These are phyloP conservation scores for Phytopythium cucurbitacearum DNA, from an alignment of 352 stramenopile genomes.

Conservation along the genomic window DNA sequence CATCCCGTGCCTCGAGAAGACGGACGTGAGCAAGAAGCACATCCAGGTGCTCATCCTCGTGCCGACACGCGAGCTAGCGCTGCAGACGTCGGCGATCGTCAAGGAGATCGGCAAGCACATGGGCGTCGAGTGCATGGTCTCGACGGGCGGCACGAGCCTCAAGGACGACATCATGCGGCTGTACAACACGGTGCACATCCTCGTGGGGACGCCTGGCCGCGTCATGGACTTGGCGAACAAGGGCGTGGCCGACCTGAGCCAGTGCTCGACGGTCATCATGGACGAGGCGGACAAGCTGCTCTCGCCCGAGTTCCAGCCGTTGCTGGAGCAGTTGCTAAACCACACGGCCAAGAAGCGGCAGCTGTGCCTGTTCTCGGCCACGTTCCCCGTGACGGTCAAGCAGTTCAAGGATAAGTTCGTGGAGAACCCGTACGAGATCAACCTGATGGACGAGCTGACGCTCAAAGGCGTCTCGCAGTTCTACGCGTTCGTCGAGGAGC, in stretches of 20 bases:
- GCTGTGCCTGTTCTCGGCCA: slow-evolving; percentile 99
- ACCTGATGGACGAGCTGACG: slow-evolving; percentile 99
- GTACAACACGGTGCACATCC: slow-evolving; percentile 99
- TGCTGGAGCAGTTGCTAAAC: slow-evolving; percentile 98
- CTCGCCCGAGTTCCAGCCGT: slow-evolving; percentile 96
- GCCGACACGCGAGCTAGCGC: slow-evolving; percentile 97
- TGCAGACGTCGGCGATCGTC: slow-evolving; percentile 98
- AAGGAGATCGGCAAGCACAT: slow-evolving; percentile 99
- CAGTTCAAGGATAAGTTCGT: slow-evolving; percentile 98
- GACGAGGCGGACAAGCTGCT: slow-evolving; percentile 99
- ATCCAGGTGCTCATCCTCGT: slow-evolving; percentile 99
- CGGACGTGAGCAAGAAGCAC: slow-evolving; percentile 94
- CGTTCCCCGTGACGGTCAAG: slow-evolving; percentile 99
- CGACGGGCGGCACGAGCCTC: slow-evolving; percentile 96
- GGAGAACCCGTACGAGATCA: slow-evolving; percentile 98
- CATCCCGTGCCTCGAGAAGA: slow-evolving; percentile 99
- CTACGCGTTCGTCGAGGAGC: slow-evolving; percentile 99
- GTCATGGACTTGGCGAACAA: slow-evolving; percentile 99
- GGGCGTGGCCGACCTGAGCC: slow-evolving; percentile 95
- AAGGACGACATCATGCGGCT: slow-evolving; percentile 99
- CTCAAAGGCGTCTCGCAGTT: slow-evolving; percentile 99
- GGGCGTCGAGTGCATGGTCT: slow-evolving; percentile 97
- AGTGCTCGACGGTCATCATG: slow-evolving; percentile 98
- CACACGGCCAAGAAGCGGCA: slow-evolving; percentile 92
- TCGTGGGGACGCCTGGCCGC: slow-evolving; percentile 97